phyloP scores from a whole-genome alignment of 2,329 filamentous ascomycete species.

The Sphaerulina populicola region DNA sequence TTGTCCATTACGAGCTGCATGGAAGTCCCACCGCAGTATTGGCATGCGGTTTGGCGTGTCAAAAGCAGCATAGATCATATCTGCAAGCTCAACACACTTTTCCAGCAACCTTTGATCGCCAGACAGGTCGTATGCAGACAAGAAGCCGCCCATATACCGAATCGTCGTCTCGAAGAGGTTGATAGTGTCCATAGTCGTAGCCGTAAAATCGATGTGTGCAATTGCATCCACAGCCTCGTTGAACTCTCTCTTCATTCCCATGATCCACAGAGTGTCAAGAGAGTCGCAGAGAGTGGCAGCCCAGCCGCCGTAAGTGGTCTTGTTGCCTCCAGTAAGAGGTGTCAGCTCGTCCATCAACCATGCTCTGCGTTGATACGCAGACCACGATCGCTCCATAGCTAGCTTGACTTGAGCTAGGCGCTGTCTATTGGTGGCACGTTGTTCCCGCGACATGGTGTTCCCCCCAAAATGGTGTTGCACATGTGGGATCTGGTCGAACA shows the following conservation, averaged over 20 bases:
- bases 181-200: constrained; percentile 44
- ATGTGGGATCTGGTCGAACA: constrained; percentile 3
- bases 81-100: constrained; percentile 56
- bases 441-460: neutral
- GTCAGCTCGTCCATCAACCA: constrained; percentile 79
- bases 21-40: constrained; percentile 51
- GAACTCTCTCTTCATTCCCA: constrained; percentile 59
- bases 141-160: constrained; percentile 59
- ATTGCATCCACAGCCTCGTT: constrained; percentile 53
- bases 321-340: constrained; percentile 54
- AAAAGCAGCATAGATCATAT: constrained; percentile 58
- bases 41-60: constrained; percentile 64
- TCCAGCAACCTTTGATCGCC: constrained; percentile 46
- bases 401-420: constrained; percentile 49
- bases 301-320: constrained; percentile 84
- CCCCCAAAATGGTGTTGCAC: constrained; percentile 12
- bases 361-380: constrained; percentile 67
- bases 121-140: constrained; percentile 63
- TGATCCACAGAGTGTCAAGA: constrained; percentile 64
- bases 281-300: constrained; percentile 78
- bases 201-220: constrained; percentile 54
- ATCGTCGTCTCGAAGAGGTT: constrained; percentile 66
- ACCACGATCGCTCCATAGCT: constrained; percentile 71
- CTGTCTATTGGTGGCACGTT: constrained; percentile 8
- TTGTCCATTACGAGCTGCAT: constrained; percentile 26